Percentiles rank a stretch among this genome's conserved stretches.
Evolutionary conservation across 2,329 filamentous ascomycete species (phyloP).

Genomic region (Pseudopyricularia cyperi): DNA sequence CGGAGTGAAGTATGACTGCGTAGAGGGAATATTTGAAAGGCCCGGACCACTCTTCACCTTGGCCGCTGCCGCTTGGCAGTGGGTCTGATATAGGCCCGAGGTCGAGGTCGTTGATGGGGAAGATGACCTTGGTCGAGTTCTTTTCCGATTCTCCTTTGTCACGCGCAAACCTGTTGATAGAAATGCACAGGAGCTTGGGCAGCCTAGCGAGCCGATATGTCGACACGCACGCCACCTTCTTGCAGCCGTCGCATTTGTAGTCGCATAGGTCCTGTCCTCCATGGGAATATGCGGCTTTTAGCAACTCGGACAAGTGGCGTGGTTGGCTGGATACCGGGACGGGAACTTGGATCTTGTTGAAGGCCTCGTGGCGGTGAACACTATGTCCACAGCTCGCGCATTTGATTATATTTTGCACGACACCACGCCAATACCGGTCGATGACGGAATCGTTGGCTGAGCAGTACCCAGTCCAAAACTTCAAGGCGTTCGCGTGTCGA

Average conservation of each 20-base stretch:
- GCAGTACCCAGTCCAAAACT: constrained; percentile 63
- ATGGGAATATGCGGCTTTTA: constrained; percentile 14
- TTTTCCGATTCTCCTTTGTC: constrained; percentile 7
- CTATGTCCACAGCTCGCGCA: constrained; percentile 47
- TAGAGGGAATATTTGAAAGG: constrained; percentile 77
- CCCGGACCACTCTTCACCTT: constrained; percentile 5
- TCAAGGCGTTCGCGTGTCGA: constrained; percentile 10
- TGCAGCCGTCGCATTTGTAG: constrained; percentile 66
- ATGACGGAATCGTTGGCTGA: constrained; percentile 63
- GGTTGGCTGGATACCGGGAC: constrained; percentile 16
- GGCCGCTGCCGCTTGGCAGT: constrained; percentile 1
- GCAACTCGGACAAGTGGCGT: neutral
- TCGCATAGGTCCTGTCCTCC: constrained; percentile 42
- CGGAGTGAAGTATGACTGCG: constrained; percentile 71
- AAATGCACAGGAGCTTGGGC: constrained; percentile 66
- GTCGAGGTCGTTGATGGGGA: constrained; percentile 60
- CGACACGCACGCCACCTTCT: constrained; percentile 53
- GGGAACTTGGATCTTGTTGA: constrained; percentile 40
- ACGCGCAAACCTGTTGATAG: constrained; percentile 46
- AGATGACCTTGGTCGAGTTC: constrained; percentile 50
- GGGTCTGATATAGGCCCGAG: constrained; percentile 27
- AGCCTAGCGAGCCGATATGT: constrained; percentile 64
- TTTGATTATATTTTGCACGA: constrained; percentile 59
- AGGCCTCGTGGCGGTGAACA: constrained; percentile 27
- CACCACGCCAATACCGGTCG: constrained; percentile 65